These are phyloP conservation scores for Agaricus subrufescens DNA, from an alignment of 768 basidiomycete species.

Conservation along the genomic window DNA sequence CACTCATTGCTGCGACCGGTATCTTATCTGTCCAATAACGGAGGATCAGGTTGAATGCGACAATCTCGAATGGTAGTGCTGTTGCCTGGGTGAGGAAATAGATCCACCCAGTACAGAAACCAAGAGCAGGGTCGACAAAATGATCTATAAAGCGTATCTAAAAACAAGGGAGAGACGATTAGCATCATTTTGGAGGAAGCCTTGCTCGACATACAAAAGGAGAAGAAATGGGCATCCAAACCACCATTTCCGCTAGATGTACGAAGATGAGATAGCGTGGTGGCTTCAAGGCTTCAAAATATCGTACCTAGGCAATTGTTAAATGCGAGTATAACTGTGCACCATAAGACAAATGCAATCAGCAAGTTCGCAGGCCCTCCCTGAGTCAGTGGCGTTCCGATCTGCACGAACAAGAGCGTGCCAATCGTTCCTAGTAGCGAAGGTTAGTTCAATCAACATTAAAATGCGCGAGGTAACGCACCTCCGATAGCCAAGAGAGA, in stretches of 20 bases:
- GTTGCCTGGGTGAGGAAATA: constrained; percentile 49
- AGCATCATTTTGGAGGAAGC: background rate
- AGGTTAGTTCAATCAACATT: constrained; percentile 1
- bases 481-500: constrained; percentile 50
- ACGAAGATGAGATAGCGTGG: background rate
- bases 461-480: constrained; percentile 12
- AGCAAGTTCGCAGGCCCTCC: constrained; percentile 59
- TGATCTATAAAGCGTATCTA: constrained; percentile 56
- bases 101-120: constrained; percentile 50
- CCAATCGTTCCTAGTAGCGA: constrained; percentile 54
- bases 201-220: constrained; percentile 47
- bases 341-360: constrained; percentile 44
- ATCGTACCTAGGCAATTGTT: constrained; percentile 41
- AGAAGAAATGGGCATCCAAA: constrained; percentile 72
- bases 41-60: constrained; percentile 48
- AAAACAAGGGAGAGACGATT: background rate
- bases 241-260: constrained; percentile 68
- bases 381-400: constrained; percentile 49
- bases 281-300: background rate
- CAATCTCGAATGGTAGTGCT: constrained; percentile 45
- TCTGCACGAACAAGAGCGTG: constrained; percentile 71
- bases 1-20: constrained; percentile 37
- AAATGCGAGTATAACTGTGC: constrained; percentile 40
- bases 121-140: constrained; percentile 54
- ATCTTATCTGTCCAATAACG: constrained; percentile 53